Evolutionary conservation across 148 eudicot genomes (phyloP).

Genomic region (Spergularia marina): DNA sequence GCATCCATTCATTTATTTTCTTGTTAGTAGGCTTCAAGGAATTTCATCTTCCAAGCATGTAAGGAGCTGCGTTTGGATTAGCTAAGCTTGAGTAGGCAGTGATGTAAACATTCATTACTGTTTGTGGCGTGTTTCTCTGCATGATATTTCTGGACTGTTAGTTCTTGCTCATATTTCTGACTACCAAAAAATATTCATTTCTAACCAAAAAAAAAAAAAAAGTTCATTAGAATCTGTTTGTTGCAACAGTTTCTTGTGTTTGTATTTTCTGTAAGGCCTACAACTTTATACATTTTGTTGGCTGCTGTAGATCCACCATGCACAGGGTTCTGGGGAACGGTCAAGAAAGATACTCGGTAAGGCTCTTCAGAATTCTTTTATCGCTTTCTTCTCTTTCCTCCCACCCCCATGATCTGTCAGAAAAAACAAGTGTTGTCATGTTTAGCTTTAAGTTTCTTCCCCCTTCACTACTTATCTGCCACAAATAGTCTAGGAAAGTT

Average conservation of each 20-base stretch:
- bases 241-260: background rate
- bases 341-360: constrained; percentile 93
- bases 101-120: too few relatives aligned
- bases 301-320: constrained; percentile 72
- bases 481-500: background rate
- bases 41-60: too few relatives aligned
- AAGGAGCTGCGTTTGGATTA: too few relatives aligned
- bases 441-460: background rate
- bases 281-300: constrained; percentile 13
- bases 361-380: constrained; percentile 19
- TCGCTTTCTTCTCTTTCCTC: background rate
- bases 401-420: background rate
- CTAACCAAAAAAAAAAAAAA: too few relatives aligned
- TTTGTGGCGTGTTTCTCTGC: too few relatives aligned
- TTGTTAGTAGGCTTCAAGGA: too few relatives aligned
- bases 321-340: constrained; percentile 83
- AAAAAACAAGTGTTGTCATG: background rate
- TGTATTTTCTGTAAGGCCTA: background rate
- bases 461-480: too few relatives aligned
- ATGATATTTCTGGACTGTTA: too few relatives aligned
- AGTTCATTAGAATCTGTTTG: background rate
- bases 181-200: too few relatives aligned
- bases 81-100: too few relatives aligned
- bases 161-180: too few relatives aligned
- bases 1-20: too few relatives aligned